Evolutionary conservation across 495 filamentous ascomycete species (phyloP), one percentile per base, ranked within the genome.

Genomic region (Penicillium taxi): DNA sequence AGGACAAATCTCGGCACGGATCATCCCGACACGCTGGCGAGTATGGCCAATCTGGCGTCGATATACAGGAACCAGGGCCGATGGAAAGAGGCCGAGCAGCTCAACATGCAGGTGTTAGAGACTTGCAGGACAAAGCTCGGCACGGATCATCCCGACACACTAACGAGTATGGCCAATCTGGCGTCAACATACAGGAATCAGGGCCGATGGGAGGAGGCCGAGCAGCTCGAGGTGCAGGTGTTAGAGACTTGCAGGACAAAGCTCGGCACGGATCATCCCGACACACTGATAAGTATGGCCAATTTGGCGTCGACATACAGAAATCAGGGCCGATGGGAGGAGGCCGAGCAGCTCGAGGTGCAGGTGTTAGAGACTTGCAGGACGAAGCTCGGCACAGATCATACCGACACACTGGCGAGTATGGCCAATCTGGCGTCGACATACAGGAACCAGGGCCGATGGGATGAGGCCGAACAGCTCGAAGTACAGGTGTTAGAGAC

Each of bases 41-140:
- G 35, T 9, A 38, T 38, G 26, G 15, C 3, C 35, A 30, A 38
- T 11, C 26, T 38, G 17, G 35, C 35, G 6, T 38, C 25, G 35
- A 38, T 26, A 13, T 36, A 26, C 14, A 5, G 24, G 23, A n/a
- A 18, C 24, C 26, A 39, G 26, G 36, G 36, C 0, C 36, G 18
- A 0, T 39, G 16, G 36, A 35, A 44, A 11, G 33, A 36, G 22
- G 33, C 33, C 9, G 13, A 36, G 17, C 24, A 25, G 11, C 20
- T 36, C n/a, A 14, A 36, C 11, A 49, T 59, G 26, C 26, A 46
- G 16, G 50, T 45, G 14, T 35, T 54, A 26, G 37, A 48, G 43
- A 51, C 11, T 9, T 16, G 35, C 13, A 46, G 36, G 41, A 37
- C 27, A 31, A 23, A 51, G 27, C 41, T 56, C 9, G 43, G 51